phyloP scores from a whole-genome alignment of 768 basidiomycete species.

The Vararia minispora region DNA sequence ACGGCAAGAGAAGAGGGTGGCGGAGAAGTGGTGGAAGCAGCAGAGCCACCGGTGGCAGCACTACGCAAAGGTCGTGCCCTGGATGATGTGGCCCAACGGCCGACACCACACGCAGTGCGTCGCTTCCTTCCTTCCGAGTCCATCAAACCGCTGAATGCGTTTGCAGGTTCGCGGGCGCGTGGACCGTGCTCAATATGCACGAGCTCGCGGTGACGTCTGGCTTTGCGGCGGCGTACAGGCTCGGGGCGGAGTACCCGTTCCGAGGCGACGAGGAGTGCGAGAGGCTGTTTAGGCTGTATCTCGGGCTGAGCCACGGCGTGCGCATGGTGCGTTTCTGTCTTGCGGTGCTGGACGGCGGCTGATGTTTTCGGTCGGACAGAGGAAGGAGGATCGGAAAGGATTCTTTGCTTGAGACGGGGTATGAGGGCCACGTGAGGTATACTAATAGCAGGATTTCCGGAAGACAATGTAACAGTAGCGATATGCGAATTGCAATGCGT shows the following conservation, averaged over 20 bases:
- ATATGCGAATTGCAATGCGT: too few relatives aligned
- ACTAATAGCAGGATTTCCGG: too few relatives aligned
- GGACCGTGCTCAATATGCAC: conserved; percentile 26
- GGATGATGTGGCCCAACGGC: conserved; percentile 29
- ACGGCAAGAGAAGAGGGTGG: conserved; percentile 24
- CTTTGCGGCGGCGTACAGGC: conserved; percentile 29
- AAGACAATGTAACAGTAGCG: too few relatives aligned
- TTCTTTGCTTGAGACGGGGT: conserved; percentile 12
- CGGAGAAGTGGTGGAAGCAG: conserved; percentile 44
- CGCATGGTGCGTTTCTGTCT: conserved; percentile 16
- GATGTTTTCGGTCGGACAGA: conserved; percentile 6
- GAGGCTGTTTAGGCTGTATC: conserved; percentile 20
- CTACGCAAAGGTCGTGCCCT: conserved; percentile 26
- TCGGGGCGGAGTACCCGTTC: conserved; percentile 23
- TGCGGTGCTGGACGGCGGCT: not conserved
- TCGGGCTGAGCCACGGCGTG: conserved; percentile 18
- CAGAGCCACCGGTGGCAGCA: conserved; percentile 41
- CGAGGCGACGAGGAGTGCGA: conserved; percentile 21
- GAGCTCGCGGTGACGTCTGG: conserved; percentile 28
- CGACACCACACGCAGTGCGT: conserved; percentile 22
- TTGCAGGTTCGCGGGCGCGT: conserved; percentile 20
- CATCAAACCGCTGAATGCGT: not conserved
- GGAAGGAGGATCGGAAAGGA: conserved; percentile 19
- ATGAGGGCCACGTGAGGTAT: too few relatives aligned
- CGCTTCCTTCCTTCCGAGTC: not conserved